Base-by-base conservation (phyloP, 257 asterid species). In the Gentiana dahurica region DNA sequence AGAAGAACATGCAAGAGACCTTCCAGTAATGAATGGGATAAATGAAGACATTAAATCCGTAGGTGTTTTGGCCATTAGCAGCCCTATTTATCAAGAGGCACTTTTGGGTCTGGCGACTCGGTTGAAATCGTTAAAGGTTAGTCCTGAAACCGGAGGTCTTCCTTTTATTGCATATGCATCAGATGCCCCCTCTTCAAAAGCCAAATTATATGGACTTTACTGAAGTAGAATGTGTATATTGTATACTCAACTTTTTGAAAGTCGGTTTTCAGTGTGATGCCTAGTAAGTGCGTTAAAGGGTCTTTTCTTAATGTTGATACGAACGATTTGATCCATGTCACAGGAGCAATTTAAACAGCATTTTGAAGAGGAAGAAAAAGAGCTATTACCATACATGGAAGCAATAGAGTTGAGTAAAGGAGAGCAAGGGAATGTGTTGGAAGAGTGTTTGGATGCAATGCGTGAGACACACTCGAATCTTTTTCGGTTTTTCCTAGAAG, bases 11-110 rank as follows among this genome's bases (percentile, higher is more conserved):
- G 99, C 77, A 24, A 75, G 86, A 68, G 87, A 83, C 65, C 85
- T 92, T 13, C 99, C 97, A 1, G 64, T 92, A 64, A 85, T 92
- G 95, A 92, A 92, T 70, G 99, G 99, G 36, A 92, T 92, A 73
- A 88, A 82, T 70, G 99, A 92, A 75, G 94, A 88, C 79, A 85
- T 88, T 57, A 92, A 92, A 79, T 85, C 83, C 62, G 63, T 85
- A 13, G 97, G 93, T 47, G 99, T 92, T 63, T 73, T 92, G 79
- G 91, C 80, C 65, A 67, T 79, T 1, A 90, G 85, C 12, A 79
- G 83, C 83, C 91, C 95, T 11, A 80, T 76, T 47, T 85, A 83
- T 75, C 97, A 79, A 78, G 99, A 92, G 33, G 76, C 78, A 59
- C 84, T 92, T 41, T 68, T 46, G 58, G 77, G 69, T 68, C 88